phyloP scores from a whole-genome alignment of 768 basidiomycete species.

The Mycena galopus region DNA sequence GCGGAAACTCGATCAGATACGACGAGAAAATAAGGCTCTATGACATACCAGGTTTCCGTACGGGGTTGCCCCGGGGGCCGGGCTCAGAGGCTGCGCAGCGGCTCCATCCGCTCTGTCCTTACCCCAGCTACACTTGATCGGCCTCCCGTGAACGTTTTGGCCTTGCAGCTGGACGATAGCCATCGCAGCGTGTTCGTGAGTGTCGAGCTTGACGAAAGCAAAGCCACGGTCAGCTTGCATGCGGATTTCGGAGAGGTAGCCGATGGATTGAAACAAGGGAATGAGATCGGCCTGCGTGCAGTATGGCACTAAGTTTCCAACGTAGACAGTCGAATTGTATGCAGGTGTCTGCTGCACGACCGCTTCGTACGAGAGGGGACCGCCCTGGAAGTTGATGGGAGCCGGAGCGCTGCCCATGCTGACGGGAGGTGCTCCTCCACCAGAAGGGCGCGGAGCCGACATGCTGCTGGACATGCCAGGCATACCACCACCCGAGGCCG shows the following conservation, averaged over 20 bases:
- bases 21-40: slow-evolving; percentile 9
- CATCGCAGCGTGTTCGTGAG: slow-evolving; percentile 98
- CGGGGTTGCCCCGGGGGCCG: slow-evolving; percentile 70
- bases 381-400: slow-evolving; percentile 91
- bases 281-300: slow-evolving; percentile 98
- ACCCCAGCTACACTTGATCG: slow-evolving; percentile 99
- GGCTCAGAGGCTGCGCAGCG: slow-evolving; percentile 71
- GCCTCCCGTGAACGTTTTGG: slow-evolving; percentile 96
- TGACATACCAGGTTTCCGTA: slow-evolving; percentile 85
- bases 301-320: slow-evolving; percentile 98
- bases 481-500: slow-evolving; percentile 41
- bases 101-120: slow-evolving; percentile 91
- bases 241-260: slow-evolving; percentile 97
- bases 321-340: slow-evolving; percentile 97
- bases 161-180: slow-evolving; percentile 98
- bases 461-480: slow-evolving; percentile 29
- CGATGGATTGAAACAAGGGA: slow-evolving; percentile 98
- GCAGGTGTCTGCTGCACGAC: slow-evolving; percentile 94
- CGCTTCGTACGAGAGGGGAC: slow-evolving; percentile 91
- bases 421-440: slow-evolving; percentile 46
- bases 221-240: slow-evolving; percentile 99
- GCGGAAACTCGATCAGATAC: slow-evolving; percentile 20
- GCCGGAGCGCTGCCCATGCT: slow-evolving; percentile 78
- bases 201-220: slow-evolving; percentile 98
- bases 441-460: slow-evolving; percentile 57